Evolutionary conservation across 108 stramenopile genomes (phyloP), one percentile per base, ranked within the genome.

Genomic region (Nannochloropsis salina): DNA sequence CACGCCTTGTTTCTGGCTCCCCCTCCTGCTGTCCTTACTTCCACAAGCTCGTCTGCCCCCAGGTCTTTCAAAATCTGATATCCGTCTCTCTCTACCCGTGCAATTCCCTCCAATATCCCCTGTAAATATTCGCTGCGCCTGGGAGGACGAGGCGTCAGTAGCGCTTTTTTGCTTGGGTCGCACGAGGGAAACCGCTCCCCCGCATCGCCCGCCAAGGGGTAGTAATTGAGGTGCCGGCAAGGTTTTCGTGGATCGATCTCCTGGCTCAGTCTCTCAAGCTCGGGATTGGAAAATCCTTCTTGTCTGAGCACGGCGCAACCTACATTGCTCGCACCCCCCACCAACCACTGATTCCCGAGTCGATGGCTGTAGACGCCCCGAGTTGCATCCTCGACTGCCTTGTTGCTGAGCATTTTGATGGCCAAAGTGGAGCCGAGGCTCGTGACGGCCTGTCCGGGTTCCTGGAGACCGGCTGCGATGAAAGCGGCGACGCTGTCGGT

Each of bases 401-500:
- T 44, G 61, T 81, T 43, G 51, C 84, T 93, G 82, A 96, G 85
- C 86, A 93, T 91, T 86, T 97, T 97, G 82, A 97, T 93, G 42
- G 95, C 96, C 83, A 95, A 83, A 5, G 96, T 97, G 42, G 90
- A 91, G 6, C 96, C 96, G 45, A 97, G 89, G 41, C 91, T 92
- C 42, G 95, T 95, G 2, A 97, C 96, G 3, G 96, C 95, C 18
- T 93, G 93, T 2, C 96, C 96, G 31, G 91, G 86, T 5, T 93
- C 93, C 21, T 81, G 83, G 15, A 43, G n/a, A n/a, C 45, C 45
- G 11, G 88, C 82, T 5, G 96, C 96, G 84, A 96, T 91, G 85
- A 97, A 97, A 12, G 96, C 95, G 11, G 96, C 96, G 88, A 96
- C 96, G 86, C 94, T 94, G 89, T 96, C 95, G 12, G 95, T 96